phyloP scores from a whole-genome alignment of 106 monocot genomes.

The Acorus calamus region DNA sequence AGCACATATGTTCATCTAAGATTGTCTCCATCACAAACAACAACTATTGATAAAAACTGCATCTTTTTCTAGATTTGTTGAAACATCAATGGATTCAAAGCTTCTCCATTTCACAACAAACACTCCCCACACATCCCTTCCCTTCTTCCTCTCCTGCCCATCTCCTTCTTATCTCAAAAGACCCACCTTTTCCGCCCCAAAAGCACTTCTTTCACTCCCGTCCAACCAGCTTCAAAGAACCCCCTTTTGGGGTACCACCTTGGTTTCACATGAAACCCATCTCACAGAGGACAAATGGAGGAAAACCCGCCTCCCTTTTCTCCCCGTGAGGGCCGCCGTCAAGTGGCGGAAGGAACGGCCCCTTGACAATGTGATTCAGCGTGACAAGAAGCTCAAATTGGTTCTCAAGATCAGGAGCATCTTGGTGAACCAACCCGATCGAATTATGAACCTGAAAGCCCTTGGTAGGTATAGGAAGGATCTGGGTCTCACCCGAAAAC shows the following conservation, averaged over 20 bases:
- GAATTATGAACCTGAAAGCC: constrained; percentile 74
- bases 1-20: too few relatives aligned
- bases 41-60: too few relatives aligned
- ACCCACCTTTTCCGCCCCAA: constrained; percentile 4
- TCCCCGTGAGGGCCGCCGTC: constrained; percentile 31
- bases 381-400: constrained; percentile 94
- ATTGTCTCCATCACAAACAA: too few relatives aligned
- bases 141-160: constrained; percentile 12
- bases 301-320: constrained; percentile 4
- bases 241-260: constrained; percentile 30
- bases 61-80: too few relatives aligned
- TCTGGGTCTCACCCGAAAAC: constrained; percentile 82
- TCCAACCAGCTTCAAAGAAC: constrained; percentile 7
- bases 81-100: constrained; percentile 30
- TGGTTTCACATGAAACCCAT: constrained; percentile 8
- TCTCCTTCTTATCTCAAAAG: constrained; percentile 6
- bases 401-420: constrained; percentile 87
- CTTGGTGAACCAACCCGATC: constrained; percentile 79
- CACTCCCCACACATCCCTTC: constrained; percentile 11
- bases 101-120: constrained; percentile 27
- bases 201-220: constrained; percentile 9
- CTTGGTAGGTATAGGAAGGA: constrained; percentile 61
- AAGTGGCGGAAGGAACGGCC: constrained; percentile 82
- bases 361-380: constrained; percentile 86
- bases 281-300: neutral